Evolutionary conservation across 179 eudicot species (phyloP), one percentile per base, ranked within the genome.

Genomic region (Silene noctiflora): DNA sequence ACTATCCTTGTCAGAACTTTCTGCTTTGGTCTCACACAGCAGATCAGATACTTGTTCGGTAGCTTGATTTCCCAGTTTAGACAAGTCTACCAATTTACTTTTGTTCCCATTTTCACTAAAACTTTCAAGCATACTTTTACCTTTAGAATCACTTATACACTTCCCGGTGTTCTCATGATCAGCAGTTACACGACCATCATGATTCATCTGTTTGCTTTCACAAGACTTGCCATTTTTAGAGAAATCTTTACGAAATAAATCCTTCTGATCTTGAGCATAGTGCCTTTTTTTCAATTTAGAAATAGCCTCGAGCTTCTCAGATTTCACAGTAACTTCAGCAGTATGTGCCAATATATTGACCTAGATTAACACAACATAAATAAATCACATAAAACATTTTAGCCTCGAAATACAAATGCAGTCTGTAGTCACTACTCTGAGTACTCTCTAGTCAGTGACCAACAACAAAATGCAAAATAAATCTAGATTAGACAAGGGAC

Each of bases 331-430:
- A 66, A 81, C 84, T 25, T 88, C 89, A 27, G 86, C 82, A 7
- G 89, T 85, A 78, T 90, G 94, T 66, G 82, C 83, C 83, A 90
- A 83, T 59, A 88, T 84, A 79, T 90, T 88, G 51, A 90, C 85
- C 94, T 88, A 81, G 2, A 66, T 51, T 10, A 76, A 78, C 31
- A 24, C 75, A 63, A 33, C 39, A 48, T 39, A 56, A 62, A 61
- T n/a, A 75, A 61, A 44, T 51, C 58, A 51, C 58, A 51, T n/a
- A 51, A 48, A 48, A 48, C 55, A 48, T 48, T 48, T 48, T 48
- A 48, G 17, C 55, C 55, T 48, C 14, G 55, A 48, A 48, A 48
- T 12, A 48, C 55, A 2, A 48, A 48, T 48, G 55, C 55, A 48
- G 13, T 48, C 55, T 48, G 55, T 48, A 48, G 55, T 14, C 13